Base-by-base conservation (phyloP, 345 rosid genomes). In the Fremontodendron californicum region DNA sequence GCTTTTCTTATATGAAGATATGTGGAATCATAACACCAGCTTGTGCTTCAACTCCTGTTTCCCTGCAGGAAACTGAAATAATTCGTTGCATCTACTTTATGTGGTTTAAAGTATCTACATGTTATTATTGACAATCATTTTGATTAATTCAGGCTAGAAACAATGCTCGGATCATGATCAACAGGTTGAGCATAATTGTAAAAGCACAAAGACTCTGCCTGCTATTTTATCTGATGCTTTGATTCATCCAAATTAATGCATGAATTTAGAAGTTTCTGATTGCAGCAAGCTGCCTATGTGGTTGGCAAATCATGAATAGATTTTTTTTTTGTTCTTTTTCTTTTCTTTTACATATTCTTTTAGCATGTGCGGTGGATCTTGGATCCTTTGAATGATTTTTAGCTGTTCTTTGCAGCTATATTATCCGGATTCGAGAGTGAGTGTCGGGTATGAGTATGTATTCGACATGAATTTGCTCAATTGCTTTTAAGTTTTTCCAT, bases 131-230 rank as follows among this genome's bases (percentile, higher is more conserved):
- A 42, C 69, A 45, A 37, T 65, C 69, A 43, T 69, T 54, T 76
- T 75, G 19, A 27, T 2, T 25, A 66, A 43, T 83, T 87, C 91
- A 86, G 92, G 92, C 93, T 67, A 88, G 89, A 85, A 91, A 90
- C 87, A 91, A 90, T 84, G 96, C 93, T 78, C 86, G 92, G 78
- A 84, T 88, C 78, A 85, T 85, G 88, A 84, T 91, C 52, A n/a
- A 64, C 91, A 11, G 93, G 91, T 13, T 46, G 37, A 13, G 2
- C 27, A 6, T 45, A 45, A 19, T 70, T 13, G 40, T 15, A n/a
- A 23, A 69, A 70, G 57, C 33, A 27, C 8, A 29, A 29, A 61
- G n/a, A n/a, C n/a, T n/a, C n/a, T 29, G 65, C 1, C 40, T 61
- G 4, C 66, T 61, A 13, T 29, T 29, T 15, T 18, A 31, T 57